Evolutionary conservation across 768 basidiomycete genomes (phyloP), one percentile per base, ranked within the genome.

Genomic region (Termitomyces sp.): DNA sequence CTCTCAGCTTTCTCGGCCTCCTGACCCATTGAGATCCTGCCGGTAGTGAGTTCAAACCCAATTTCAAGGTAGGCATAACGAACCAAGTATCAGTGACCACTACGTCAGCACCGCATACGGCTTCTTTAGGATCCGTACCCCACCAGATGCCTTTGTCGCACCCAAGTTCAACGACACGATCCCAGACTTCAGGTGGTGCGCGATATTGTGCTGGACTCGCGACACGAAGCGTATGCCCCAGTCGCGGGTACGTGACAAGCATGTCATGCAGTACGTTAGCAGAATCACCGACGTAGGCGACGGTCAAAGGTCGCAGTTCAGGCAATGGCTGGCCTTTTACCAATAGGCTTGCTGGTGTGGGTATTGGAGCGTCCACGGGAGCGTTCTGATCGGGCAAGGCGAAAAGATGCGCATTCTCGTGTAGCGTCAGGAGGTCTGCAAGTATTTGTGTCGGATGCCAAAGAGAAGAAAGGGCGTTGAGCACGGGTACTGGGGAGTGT

Each of bases 1-100:
- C 96, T 86, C 64, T 92, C 85, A 33, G 77, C 90, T 62, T 94
- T 93, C 71, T 98, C 94, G 1, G 87, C 89, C 72, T 98, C 97
- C 72, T 97, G 94, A 18, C 97, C 97, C 97, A 99, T 98, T 2
- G 96, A 98, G 62, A 98, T 94, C 94, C 93, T 95, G 65, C 15
- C 28, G 29, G 20, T 34, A 4, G 20, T 54, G 22, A 54, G 26
- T 28, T 13, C 5, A 18, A 37, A 31, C 29, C 54, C 22, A 24
- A 39, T 16, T 18, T n/a, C 48, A 31, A 34, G 20, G 51, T 31
- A 41, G 52, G n/a, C 36, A 58, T 49, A 47, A 69, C 79, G 57
- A 59, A 92, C 94, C 96, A 99, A 4, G 97, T 99, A 70, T 99
- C 97, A 2, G 97, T 99, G 12, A 97, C 83, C 48, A 98, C 90